phyloP scores from a whole-genome alignment of 1,284 basidiomycete genomes.

The Exsudoporus floridanus region DNA sequence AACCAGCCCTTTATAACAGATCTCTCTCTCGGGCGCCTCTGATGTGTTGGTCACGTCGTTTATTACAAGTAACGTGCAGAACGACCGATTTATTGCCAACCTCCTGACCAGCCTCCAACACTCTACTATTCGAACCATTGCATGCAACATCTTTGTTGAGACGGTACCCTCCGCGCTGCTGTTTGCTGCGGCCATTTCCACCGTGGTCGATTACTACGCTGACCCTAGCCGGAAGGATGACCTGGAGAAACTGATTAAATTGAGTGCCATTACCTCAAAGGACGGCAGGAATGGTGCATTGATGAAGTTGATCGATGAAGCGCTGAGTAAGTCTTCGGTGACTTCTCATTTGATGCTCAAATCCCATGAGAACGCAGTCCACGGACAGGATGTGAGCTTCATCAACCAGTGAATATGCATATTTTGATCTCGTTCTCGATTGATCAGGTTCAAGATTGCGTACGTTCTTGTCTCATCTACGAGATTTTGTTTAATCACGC shows the following conservation, averaged over 20 bases:
- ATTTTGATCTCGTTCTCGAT: background rate
- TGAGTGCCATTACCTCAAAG: slow-evolving; percentile 31
- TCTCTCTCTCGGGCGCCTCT: slow-evolving; percentile 19
- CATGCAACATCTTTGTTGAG: slow-evolving; percentile 45
- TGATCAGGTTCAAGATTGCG: slow-evolving; percentile 5
- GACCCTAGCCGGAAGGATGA: slow-evolving; percentile 41
- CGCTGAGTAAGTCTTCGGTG: slow-evolving; percentile 43
- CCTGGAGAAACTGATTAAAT: slow-evolving; percentile 44
- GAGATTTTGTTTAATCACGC: background rate
- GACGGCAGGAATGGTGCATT: slow-evolving; percentile 35
- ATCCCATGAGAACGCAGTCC: background rate
- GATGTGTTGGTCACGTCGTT: slow-evolving; percentile 27
- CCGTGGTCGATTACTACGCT: slow-evolving; percentile 66
- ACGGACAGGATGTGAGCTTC: slow-evolving; percentile 14
- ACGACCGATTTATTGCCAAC: slow-evolving; percentile 22
- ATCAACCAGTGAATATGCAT: background rate
- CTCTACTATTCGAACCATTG: slow-evolving; percentile 6
- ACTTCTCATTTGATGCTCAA: background rate
- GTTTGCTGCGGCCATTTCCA: slow-evolving; percentile 55
- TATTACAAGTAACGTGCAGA: slow-evolving; percentile 27
- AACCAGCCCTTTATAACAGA: slow-evolving; percentile 5
- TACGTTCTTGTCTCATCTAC: slow-evolving; percentile 9
- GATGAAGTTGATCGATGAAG: slow-evolving; percentile 50
- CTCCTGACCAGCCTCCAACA: slow-evolving; percentile 11
- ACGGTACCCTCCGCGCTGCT: slow-evolving; percentile 50